Evolutionary conservation across 2,329 filamentous ascomycete genomes (phyloP).

Genomic region (Chrysoporthe cubensis): DNA sequence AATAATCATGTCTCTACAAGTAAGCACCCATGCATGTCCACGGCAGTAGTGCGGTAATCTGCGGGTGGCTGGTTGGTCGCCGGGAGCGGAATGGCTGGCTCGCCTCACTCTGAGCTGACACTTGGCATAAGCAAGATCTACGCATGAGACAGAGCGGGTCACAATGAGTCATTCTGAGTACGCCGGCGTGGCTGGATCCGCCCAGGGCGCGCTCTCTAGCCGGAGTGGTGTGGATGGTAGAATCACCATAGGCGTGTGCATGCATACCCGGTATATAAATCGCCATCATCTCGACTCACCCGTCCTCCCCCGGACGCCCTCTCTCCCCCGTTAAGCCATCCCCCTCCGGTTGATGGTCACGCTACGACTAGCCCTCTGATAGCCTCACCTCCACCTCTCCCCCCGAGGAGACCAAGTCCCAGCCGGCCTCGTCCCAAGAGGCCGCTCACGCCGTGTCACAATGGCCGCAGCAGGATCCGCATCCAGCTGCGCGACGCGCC

Average conservation of each 20-base stretch:
- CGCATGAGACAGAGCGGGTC: neutral
- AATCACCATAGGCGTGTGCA: neutral
- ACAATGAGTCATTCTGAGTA: constrained; percentile 14
- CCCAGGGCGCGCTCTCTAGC: neutral
- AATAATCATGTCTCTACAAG: too few species aligned
- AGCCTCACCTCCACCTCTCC: neutral
- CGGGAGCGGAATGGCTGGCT: too few species aligned
- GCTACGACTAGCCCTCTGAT: neutral
- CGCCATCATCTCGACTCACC: constrained; percentile 6
- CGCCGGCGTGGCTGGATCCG: neutral
- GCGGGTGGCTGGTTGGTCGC: too few species aligned
- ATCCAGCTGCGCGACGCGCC: constrained; percentile 31
- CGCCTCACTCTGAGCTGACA: too few species aligned
- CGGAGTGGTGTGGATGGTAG: too few species aligned
- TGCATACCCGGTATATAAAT: constrained; percentile 14
- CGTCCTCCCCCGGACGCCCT: too few species aligned
- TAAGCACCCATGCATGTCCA: too few species aligned
- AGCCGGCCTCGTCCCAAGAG: constrained; percentile 37
- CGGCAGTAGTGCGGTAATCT: too few species aligned
- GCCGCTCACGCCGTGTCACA: constrained; percentile 37
- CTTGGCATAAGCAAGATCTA: neutral
- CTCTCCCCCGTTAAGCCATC: constrained; percentile 2
- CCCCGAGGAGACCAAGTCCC: constrained; percentile 5
- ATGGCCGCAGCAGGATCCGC: constrained; percentile 35
- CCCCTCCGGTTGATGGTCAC: constrained; percentile 20